Conservation (phyloP, 78 protist species). For the Capsaspora owczarzaki region DNA sequence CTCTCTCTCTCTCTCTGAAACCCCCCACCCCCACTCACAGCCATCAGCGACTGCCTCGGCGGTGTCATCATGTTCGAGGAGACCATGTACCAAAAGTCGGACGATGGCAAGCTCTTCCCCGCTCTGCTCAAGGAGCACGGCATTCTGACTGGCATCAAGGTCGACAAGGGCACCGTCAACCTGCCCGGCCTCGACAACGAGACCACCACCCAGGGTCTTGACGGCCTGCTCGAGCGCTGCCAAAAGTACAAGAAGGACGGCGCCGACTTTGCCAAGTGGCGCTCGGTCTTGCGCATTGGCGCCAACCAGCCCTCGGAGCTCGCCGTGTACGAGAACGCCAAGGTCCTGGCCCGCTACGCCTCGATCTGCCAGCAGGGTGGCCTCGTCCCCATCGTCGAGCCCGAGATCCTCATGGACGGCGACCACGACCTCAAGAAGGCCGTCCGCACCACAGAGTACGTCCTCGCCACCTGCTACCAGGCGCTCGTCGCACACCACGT, state of each 20-base stretch:
- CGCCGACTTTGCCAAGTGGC: slow-evolving; percentile 94
- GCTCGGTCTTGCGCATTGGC: slow-evolving; percentile 69
- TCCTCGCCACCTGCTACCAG: slow-evolving; percentile 50
- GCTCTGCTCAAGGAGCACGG: slow-evolving; percentile 53
- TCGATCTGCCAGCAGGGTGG: slow-evolving; percentile 85
- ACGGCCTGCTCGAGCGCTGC: slow-evolving; percentile 69
- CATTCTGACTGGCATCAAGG: slow-evolving; percentile 83
- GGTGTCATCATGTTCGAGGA: slow-evolving; percentile 89
- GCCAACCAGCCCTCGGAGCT: slow-evolving; percentile 55
- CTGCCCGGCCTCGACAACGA: slow-evolving; percentile 64
- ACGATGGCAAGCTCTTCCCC: slow-evolving; percentile 65
- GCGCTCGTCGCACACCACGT: slow-evolving; percentile 53
- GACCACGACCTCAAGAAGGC: slow-evolving; percentile 48
- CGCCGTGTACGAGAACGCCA: slow-evolving; percentile 71
- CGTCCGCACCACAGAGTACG: slow-evolving; percentile 41
- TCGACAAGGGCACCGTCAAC: slow-evolving; percentile 57
- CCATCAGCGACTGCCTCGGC: slow-evolving; percentile 58
- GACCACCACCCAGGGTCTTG: slow-evolving; percentile 83
- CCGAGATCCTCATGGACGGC: slow-evolving; percentile 81
- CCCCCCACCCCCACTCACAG: too few relatives aligned
- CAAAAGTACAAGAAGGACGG: slow-evolving; percentile 76
- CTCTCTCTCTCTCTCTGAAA: too few relatives aligned
- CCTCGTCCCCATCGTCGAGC: slow-evolving; percentile 92
- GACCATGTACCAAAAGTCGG: slow-evolving; percentile 73
- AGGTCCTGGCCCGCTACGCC: slow-evolving; percentile 84